Conservation (phyloP, 2,329 filamentous ascomycete genomes). For the Madurella fahalii region DNA sequence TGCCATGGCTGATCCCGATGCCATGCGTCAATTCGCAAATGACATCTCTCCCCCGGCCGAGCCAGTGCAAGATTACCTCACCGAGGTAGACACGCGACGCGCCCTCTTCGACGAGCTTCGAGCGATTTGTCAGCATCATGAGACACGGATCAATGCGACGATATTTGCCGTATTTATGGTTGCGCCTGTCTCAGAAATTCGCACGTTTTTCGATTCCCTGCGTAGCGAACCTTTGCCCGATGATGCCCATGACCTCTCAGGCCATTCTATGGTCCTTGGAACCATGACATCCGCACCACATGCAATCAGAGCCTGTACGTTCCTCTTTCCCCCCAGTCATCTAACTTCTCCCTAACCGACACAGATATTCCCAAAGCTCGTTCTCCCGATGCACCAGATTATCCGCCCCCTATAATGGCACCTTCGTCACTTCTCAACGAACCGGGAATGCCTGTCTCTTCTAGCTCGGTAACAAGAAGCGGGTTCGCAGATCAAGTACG, state of each 20-base stretch:
- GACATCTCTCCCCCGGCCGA: constrained; percentile 4
- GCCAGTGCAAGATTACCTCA: constrained; percentile 3
- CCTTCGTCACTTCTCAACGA: background rate
- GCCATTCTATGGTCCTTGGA: background rate
- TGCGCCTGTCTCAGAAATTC: constrained; percentile 8
- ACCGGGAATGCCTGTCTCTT: too few species aligned
- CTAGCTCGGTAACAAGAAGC: too few species aligned
- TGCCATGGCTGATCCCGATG: constrained; percentile 3
- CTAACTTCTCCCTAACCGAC: background rate
- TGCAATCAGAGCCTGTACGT: constrained; percentile 3
- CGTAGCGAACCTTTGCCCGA: too few species aligned
- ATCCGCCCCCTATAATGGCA: background rate
- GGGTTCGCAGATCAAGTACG: background rate
- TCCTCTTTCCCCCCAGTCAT: background rate
- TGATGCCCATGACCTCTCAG: background rate
- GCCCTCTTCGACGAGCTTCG: background rate
- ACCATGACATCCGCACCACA: background rate
- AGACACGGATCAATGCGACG: background rate
- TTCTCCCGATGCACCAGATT: background rate
- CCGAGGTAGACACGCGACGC: constrained; percentile 1
- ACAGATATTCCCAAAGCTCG: constrained; percentile 6
- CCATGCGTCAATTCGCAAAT: background rate
- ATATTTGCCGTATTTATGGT: constrained; percentile 10
- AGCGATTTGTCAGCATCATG: background rate
- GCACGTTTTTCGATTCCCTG: background rate